Evolutionary conservation across 805 yeast genomes (phyloP).

Genomic region (Metschnikowia borealis): DNA sequence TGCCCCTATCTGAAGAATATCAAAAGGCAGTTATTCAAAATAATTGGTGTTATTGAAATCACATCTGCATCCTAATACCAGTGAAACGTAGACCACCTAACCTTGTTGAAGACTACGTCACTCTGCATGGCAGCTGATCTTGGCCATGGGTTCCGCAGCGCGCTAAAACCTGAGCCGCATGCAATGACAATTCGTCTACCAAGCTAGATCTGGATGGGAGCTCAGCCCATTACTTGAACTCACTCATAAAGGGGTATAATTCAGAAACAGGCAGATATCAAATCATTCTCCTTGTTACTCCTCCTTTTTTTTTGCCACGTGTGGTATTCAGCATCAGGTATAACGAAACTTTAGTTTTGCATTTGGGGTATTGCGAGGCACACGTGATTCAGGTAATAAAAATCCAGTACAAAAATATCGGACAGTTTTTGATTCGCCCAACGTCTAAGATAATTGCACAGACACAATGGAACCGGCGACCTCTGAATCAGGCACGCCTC

Average conservation of each 20-base stretch:
- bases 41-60: background rate
- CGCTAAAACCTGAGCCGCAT: background rate
- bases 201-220: too few relatives aligned
- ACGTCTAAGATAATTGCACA: background rate
- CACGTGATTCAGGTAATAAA: conserved; percentile 5
- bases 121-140: background rate
- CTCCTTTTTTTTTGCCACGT: background rate
- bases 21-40: background rate
- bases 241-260: too few relatives aligned
- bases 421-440: background rate
- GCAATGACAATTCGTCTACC: background rate
- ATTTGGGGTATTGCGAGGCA: conserved; percentile 2
- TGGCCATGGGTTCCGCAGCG: background rate
- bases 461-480: conserved; percentile 8
- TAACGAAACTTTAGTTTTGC: background rate
- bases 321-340: background rate
- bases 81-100: background rate
- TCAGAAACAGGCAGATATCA: too few relatives aligned
- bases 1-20: background rate
- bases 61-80: background rate
- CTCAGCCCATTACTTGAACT: too few relatives aligned
- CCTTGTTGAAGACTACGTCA: background rate
- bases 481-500: conserved; percentile 12
- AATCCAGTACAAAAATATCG: conserved; percentile 3
- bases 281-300: background rate